Percentiles rank a stretch among this genome's conserved stretches.
Conservation (phyloP, 73 alveolate species). For the Paramecium octaurelia region DNA sequence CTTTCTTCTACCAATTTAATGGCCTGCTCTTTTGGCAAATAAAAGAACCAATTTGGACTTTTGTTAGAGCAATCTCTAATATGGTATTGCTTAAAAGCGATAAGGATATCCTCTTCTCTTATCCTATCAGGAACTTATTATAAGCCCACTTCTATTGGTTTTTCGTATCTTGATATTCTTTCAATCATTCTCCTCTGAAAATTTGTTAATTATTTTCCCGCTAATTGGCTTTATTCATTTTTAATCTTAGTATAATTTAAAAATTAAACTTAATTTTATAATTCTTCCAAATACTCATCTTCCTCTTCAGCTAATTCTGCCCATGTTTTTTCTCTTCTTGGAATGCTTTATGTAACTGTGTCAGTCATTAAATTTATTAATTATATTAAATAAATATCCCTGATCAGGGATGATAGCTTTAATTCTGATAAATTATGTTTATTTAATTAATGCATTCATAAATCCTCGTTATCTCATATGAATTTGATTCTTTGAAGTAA, state of each 20-base stretch:
- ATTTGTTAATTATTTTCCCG: conserved; percentile 12
- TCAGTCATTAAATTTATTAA: neutral
- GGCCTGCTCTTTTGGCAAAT: neutral
- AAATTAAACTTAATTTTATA: neutral
- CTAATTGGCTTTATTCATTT: neutral
- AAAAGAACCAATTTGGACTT: neutral
- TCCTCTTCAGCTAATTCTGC: neutral
- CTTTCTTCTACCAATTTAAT: neutral
- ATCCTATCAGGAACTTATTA: neutral
- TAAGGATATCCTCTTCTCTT: neutral
- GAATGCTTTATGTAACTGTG: neutral
- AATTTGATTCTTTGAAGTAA: neutral
- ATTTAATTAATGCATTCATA: neutral
- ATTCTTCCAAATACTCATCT: neutral
- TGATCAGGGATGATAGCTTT: neutral
- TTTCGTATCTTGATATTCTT: neutral
- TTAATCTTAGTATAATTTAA: neutral
- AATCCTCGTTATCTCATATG: neutral
- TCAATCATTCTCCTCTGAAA: neutral
- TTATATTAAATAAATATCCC: neutral
- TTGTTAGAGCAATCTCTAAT: neutral
- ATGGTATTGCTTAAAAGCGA: neutral
- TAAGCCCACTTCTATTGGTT: neutral
- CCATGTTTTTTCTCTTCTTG: neutral
- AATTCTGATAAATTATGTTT: neutral